Conservation (phyloP, 176 grass and related monocot species). For the Poa pratensis region DNA sequence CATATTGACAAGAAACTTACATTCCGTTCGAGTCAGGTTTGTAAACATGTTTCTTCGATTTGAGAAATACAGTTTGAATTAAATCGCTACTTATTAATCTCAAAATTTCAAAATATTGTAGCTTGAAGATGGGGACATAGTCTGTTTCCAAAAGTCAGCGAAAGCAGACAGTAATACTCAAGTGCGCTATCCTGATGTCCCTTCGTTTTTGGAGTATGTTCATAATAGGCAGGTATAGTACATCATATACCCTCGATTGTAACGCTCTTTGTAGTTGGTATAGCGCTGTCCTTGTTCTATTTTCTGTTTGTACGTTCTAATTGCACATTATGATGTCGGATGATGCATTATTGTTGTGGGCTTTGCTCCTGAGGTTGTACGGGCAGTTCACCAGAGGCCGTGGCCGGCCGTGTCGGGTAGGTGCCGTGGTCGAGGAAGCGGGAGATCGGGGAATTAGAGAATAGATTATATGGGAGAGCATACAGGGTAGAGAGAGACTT, state of each 20-base stretch:
- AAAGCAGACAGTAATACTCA: conserved; percentile 52
- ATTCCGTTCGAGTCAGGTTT: conserved; percentile 78
- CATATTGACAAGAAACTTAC: conserved; percentile 74
- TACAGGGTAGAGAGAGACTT: no score
- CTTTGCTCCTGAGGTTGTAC: no score
- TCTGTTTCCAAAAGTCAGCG: conserved; percentile 73
- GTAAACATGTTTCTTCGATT: conserved; percentile 32
- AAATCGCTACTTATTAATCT: conserved; percentile 11
- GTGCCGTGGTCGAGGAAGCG: no score
- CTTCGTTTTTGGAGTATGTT: conserved; percentile 92
- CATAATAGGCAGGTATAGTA: conserved; percentile 86
- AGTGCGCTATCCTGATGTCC: conserved; percentile 76
- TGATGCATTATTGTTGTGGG: not conserved
- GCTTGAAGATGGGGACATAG: conserved; percentile 95
- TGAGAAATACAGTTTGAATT: conserved; percentile 22
- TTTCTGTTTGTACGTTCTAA: conserved; percentile 5
- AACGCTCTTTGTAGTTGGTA: conserved; percentile 21
- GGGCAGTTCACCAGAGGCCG: no score
- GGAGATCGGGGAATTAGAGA: no score
- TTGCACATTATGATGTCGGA: conserved; percentile 16
- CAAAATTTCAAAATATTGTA: conserved; percentile 47
- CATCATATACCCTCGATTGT: conserved; percentile 27
- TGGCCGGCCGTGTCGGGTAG: no score
- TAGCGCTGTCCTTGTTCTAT: not conserved
- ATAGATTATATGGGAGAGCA: no score